These are phyloP conservation scores for Ascocoryne sarcoides DNA, from an alignment of 2,329 filamentous ascomycete genomes.

Conservation along the genomic window DNA sequence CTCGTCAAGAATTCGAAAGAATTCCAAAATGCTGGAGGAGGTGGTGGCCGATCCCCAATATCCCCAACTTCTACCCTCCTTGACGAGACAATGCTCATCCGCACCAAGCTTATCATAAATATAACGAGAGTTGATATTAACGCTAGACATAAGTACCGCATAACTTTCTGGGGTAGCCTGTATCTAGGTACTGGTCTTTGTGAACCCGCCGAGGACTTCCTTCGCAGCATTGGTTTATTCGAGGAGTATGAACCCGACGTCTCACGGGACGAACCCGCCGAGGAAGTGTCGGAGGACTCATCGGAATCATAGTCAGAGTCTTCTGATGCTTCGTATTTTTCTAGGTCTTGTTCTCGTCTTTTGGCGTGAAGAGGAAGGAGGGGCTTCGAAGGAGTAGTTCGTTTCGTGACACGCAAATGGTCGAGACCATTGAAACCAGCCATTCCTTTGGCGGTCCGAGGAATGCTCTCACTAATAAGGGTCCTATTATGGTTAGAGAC, in stretches of 20 bases:
- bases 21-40: conserved; percentile 68
- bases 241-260: conserved; percentile 26
- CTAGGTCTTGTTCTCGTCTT: conserved; percentile 18
- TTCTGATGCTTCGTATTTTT: conserved; percentile 36
- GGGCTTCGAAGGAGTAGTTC: conserved; percentile 22
- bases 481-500: too few relatives aligned
- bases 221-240: conserved; percentile 24
- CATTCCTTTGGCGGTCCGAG: conserved; percentile 32
- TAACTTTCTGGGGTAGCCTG: conserved; percentile 58
- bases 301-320: conserved; percentile 39
- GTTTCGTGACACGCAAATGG: conserved; percentile 30
- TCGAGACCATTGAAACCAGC: conserved; percentile 38
- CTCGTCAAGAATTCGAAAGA: conserved; percentile 75
- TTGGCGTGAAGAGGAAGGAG: conserved; percentile 7
- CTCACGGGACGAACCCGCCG: conserved; percentile 23
- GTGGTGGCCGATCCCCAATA: conserved; percentile 49
- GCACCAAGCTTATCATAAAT: conserved; percentile 67
- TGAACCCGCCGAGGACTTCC: conserved; percentile 17
- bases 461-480: not conserved
- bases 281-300: conserved; percentile 28
- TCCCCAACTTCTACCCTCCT: conserved; percentile 47
- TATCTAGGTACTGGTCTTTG: not conserved
- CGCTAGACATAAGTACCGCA: conserved; percentile 68
- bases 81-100: conserved; percentile 65
- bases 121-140: conserved; percentile 62